Percentiles rank a stretch among this genome's conserved stretches.
These are phyloP conservation scores for Globisporangium alternatum DNA, from an alignment of 352 stramenopile species.

Conservation along the genomic window DNA sequence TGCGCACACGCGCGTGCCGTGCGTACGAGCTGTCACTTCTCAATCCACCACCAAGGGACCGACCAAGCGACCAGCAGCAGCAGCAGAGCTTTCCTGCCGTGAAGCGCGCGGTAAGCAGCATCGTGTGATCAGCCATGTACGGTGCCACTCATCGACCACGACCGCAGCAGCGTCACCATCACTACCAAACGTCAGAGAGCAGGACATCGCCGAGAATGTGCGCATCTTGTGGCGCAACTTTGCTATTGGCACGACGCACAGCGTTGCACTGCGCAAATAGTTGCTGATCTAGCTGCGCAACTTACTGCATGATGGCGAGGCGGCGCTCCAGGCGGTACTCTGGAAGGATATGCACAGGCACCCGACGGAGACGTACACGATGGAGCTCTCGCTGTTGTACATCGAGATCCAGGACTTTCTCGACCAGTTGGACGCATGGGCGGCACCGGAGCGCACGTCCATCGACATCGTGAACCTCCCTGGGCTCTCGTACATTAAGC, in stretches of 20 bases:
- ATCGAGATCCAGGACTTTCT: slow-evolving; percentile 72
- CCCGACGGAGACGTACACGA: slow-evolving; percentile 53
- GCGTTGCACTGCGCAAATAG: slow-evolving; percentile 33
- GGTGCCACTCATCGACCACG: background rate
- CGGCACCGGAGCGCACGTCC: slow-evolving; percentile 39
- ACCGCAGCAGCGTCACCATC: background rate
- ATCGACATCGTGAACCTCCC: slow-evolving; percentile 62
- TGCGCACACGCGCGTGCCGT: too few relatives aligned
- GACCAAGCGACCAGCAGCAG: background rate
- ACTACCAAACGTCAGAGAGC: slow-evolving; percentile 44
- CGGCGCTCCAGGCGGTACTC: slow-evolving; percentile 44
- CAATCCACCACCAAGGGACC: background rate
- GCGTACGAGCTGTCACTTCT: too few relatives aligned
- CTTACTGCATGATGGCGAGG: slow-evolving; percentile 52
- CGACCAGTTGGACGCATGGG: slow-evolving; percentile 68
- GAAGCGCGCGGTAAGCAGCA: too few relatives aligned
- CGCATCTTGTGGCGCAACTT: slow-evolving; percentile 25
- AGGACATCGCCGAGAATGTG: slow-evolving; percentile 55
- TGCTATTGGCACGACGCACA: background rate
- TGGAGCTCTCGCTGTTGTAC: slow-evolving; percentile 47
- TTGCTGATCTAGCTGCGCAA: slow-evolving; percentile 47
- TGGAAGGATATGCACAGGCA: slow-evolving; percentile 74
- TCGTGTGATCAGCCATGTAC: background rate
- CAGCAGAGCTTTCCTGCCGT: background rate
- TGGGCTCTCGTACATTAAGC: slow-evolving; percentile 54